Evolutionary conservation across 371 early-diverging fungal species (phyloP).

Genomic region (Parasitella parasitica): DNA sequence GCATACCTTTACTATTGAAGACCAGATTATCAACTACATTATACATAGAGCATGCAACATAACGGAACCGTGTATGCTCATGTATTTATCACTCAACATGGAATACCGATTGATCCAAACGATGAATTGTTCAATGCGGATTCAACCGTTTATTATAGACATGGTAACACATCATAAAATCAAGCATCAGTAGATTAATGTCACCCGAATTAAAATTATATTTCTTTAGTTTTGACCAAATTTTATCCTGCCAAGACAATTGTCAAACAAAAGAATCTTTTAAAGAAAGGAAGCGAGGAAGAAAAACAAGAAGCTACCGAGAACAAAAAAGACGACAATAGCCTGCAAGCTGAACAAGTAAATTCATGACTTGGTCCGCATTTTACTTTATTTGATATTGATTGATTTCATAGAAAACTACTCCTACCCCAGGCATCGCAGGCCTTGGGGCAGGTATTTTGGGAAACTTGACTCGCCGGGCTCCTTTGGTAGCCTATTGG

Average conservation of each 20-base stretch:
- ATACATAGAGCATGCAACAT: slow-evolving; percentile 60
- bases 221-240: slow-evolving; percentile 64
- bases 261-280: slow-evolving; percentile 69
- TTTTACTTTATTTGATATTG: neutral
- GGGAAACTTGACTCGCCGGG: slow-evolving; percentile 38
- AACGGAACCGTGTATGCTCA: slow-evolving; percentile 88
- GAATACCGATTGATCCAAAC: slow-evolving; percentile 55
- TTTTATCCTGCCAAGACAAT: slow-evolving; percentile 65
- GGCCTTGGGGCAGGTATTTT: slow-evolving; percentile 23
- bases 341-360: slow-evolving; percentile 6
- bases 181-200: neutral
- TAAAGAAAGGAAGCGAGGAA: slow-evolving; percentile 48
- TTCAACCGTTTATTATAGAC: slow-evolving; percentile 50
- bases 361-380: neutral
- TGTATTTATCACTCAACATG: slow-evolving; percentile 62
- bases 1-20: neutral
- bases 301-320: slow-evolving; percentile 18
- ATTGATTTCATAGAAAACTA: neutral
- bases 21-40: too few relatives aligned
- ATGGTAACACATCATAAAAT: slow-evolving; percentile 45
- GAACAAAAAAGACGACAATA: slow-evolving; percentile 5
- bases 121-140: slow-evolving; percentile 38
- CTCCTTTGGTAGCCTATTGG: slow-evolving; percentile 81
- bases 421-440: slow-evolving; percentile 7
- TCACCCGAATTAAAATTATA: neutral